Conservation (phyloP, 2,329 filamentous ascomycete genomes). For the Phoma sp. region DNA sequence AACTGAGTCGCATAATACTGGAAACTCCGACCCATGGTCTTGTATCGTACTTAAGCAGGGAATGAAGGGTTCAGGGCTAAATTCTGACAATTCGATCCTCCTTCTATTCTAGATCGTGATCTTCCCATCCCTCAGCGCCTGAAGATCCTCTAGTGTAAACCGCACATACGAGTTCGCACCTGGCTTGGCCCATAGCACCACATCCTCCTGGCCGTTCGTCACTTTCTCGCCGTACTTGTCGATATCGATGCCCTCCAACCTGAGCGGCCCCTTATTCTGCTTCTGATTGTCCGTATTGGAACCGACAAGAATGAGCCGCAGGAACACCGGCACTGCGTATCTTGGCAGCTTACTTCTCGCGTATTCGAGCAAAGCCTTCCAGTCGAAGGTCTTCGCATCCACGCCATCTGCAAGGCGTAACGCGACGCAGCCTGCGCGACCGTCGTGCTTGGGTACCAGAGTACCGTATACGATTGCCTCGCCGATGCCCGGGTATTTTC, state of each 20-base stretch:
- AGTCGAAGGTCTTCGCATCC: constrained; percentile 35
- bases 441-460: constrained; percentile 53
- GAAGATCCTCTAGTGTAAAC: constrained; percentile 29
- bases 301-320: constrained; percentile 64
- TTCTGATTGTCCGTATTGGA: constrained; percentile 76
- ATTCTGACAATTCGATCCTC: not conserved
- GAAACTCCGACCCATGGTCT: not conserved
- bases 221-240: constrained; percentile 41
- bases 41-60: not conserved
- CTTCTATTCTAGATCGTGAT: constrained; percentile 8
- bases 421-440: constrained; percentile 62
- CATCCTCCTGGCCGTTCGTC: constrained; percentile 28
- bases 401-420: constrained; percentile 59
- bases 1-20: too few species aligned
- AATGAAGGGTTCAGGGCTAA: not conserved
- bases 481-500: constrained; percentile 48
- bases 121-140: constrained; percentile 28
- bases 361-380: constrained; percentile 31
- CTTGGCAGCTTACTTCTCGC: constrained; percentile 58
- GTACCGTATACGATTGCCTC: constrained; percentile 57
- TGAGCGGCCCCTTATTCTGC: constrained; percentile 74
- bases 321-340: constrained; percentile 77
- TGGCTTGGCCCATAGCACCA: constrained; percentile 38
- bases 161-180: constrained; percentile 32
- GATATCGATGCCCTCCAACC: constrained; percentile 69